Evolutionary conservation across 2,329 filamentous ascomycete genomes (phyloP).

Genomic region (Cercospora sp.): DNA sequence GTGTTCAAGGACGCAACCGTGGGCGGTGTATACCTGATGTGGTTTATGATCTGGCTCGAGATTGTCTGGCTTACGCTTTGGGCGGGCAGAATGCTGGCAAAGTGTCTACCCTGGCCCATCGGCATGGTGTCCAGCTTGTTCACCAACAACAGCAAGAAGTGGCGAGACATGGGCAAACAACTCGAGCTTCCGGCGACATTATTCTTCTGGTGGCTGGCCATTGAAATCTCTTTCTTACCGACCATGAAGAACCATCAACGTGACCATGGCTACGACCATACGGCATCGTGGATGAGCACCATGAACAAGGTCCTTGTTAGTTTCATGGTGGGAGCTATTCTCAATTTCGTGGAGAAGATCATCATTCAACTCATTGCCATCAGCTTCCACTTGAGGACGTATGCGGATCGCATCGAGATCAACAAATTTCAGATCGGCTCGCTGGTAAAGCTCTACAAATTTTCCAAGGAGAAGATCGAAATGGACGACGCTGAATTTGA

Average conservation of each 20-base stretch:
- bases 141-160: constrained; percentile 88
- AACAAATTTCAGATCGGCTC: constrained; percentile 86
- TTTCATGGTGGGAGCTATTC: constrained; percentile 73
- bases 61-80: constrained; percentile 91
- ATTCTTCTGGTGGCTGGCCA: constrained; percentile 89
- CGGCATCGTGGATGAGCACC: constrained; percentile 69
- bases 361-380: constrained; percentile 93
- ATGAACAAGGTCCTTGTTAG: constrained; percentile 85
- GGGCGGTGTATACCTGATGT: constrained; percentile 75
- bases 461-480: constrained; percentile 63
- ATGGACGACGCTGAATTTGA: constrained; percentile 78
- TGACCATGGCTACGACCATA: constrained; percentile 51
- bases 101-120: constrained; percentile 63
- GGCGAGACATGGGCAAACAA: constrained; percentile 82
- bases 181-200: constrained; percentile 82
- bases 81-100: constrained; percentile 67
- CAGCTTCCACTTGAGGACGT: constrained; percentile 87
- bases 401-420: constrained; percentile 83
- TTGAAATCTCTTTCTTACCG: constrained; percentile 81
- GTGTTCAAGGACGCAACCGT: constrained; percentile 57
- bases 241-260: constrained; percentile 70
- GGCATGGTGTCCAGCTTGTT: constrained; percentile 69
- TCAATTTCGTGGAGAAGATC: constrained; percentile 91
- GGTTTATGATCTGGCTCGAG: constrained; percentile 95
- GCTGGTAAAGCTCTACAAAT: constrained; percentile 64